Percentiles rank a stretch among this genome's conserved stretches.
Evolutionary conservation across 2,329 filamentous ascomycete genomes (phyloP).

Genomic region (Trichoderma hamatum): DNA sequence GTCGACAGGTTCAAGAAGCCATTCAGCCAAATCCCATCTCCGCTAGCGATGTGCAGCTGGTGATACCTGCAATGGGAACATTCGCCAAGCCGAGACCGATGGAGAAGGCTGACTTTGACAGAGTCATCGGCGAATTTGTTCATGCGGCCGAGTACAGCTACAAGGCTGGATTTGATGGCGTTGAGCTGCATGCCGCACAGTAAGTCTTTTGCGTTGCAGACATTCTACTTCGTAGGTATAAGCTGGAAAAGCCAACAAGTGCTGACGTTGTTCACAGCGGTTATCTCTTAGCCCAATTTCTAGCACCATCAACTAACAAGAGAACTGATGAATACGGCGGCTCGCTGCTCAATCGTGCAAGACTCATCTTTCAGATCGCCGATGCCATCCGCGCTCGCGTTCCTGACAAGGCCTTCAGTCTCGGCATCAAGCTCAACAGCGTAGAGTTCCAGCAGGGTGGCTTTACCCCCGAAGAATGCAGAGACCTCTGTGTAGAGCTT

Average conservation of each 20-base stretch:
- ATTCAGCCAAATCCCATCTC: conserved; percentile 45
- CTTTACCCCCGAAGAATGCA: conserved; percentile 55
- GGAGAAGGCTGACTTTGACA: conserved; percentile 56
- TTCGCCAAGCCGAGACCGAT: conserved; percentile 56
- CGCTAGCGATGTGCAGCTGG: conserved; percentile 44
- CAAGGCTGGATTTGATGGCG: conserved; percentile 62
- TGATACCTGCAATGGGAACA: conserved; percentile 33
- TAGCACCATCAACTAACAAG: conserved; percentile 53
- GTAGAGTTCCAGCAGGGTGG: conserved; percentile 60
- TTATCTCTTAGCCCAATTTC: conserved; percentile 57
- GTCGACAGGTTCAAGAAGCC: conserved; percentile 36
- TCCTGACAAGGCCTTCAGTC: conserved; percentile 41
- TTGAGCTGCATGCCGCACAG: conserved; percentile 57
- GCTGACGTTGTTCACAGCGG: conserved; percentile 38
- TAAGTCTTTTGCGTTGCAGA: conserved; percentile 26
- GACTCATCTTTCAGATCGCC: conserved; percentile 51
- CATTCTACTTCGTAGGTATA: background rate
- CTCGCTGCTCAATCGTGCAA: conserved; percentile 47
- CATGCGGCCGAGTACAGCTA: conserved; percentile 64
- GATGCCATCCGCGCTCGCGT: conserved; percentile 41
- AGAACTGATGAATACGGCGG: conserved; percentile 57
- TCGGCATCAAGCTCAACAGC: conserved; percentile 61
- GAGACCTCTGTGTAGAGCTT: conserved; percentile 50
- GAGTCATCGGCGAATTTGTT: conserved; percentile 62
- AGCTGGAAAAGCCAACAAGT: background rate